Base-by-base conservation (phyloP, 2,329 filamentous ascomycete genomes). In the Leptographium lundbergii region DNA sequence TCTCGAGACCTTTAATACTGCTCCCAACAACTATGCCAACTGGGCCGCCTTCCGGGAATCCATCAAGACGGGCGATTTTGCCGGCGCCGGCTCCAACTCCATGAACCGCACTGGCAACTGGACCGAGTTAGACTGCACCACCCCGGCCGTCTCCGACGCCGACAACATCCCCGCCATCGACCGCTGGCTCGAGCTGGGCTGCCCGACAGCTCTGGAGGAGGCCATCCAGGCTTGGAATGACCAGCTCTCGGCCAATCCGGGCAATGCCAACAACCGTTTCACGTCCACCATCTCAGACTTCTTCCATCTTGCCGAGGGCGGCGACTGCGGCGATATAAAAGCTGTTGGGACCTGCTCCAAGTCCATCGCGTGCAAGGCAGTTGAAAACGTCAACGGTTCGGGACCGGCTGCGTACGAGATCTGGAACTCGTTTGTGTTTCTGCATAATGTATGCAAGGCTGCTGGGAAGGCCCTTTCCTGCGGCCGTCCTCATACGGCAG, bases 131-230 rank as follows among this genome's bases (percentile, higher is more conserved):
- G 36, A 54, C n/a, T 70, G 68, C 64, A 57, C 24, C 3, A 50
- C 63, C 22, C 32, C 39, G 3, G 52, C 55, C 10, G 60, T 62
- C 11, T 59, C 52, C n/a, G 13, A 59, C 27, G 32, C 47, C 2
- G 10, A 54, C 6, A 45, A 60, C 25, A 54, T 57, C n/a, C 54
- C 57, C 1, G 51, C 65, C 2, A 25, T 58, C 3, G 45, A 65
- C 32, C 68, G 66, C 29, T 71, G 68, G 69, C 59, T 62, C 3
- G 54, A 9, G 14, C 14, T 71, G 36, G 60, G 66, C 51, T 57
- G 63, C 2, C 58, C 63, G 11, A 61, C 57, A 24, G 68, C 69
- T 4, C 70, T 68, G 69, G 11, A 6, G 0, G 67, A 71, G 47
- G 62, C 65, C 5, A 59, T 68, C 10, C 50, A 34, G 11, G 63